Percentiles rank a stretch among this genome's conserved stretches.
Evolutionary conservation across 441 rosid species (phyloP).

Genomic region (Adansonia rubrostipa): DNA sequence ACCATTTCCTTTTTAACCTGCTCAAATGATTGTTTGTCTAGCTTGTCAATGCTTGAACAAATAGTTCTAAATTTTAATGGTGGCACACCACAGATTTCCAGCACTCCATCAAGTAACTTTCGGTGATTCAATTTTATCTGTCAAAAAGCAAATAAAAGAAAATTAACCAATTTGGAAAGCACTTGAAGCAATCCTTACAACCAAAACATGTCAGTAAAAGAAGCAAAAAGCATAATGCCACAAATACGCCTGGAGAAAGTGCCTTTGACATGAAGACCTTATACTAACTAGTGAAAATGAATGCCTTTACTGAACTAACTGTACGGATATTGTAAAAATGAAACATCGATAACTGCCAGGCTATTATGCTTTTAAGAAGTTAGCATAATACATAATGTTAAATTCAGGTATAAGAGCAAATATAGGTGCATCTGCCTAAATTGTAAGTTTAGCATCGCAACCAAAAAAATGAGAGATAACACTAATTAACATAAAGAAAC

Average conservation of each 20-base stretch:
- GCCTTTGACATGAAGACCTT: neutral
- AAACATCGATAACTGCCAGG: neutral
- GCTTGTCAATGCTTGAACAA: slow-evolving; percentile 64
- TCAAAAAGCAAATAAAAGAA: neutral
- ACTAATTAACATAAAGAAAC: neutral
- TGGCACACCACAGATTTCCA: slow-evolving; percentile 69
- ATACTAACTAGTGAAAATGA: neutral
- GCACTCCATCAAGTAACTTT: slow-evolving; percentile 78
- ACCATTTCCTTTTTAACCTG: slow-evolving; percentile 92
- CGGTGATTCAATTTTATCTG: slow-evolving; percentile 92
- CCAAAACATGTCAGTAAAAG: neutral
- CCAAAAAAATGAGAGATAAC: neutral
- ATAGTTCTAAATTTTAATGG: slow-evolving; percentile 61
- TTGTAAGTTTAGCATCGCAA: neutral
- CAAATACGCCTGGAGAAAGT: neutral
- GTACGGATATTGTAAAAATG: neutral
- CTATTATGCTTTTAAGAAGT: neutral
- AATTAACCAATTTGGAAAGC: slow-evolving; percentile 8
- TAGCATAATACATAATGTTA: slow-evolving; percentile 1
- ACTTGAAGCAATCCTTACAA: slow-evolving; percentile 4
- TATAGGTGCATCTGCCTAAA: neutral
- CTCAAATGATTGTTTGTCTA: slow-evolving; percentile 66
- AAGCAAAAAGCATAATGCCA: neutral
- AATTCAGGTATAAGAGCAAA: neutral
- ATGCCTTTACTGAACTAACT: neutral